Conservation (phyloP, 352 stramenopile species). For the Phytophthora sp. region DNA sequence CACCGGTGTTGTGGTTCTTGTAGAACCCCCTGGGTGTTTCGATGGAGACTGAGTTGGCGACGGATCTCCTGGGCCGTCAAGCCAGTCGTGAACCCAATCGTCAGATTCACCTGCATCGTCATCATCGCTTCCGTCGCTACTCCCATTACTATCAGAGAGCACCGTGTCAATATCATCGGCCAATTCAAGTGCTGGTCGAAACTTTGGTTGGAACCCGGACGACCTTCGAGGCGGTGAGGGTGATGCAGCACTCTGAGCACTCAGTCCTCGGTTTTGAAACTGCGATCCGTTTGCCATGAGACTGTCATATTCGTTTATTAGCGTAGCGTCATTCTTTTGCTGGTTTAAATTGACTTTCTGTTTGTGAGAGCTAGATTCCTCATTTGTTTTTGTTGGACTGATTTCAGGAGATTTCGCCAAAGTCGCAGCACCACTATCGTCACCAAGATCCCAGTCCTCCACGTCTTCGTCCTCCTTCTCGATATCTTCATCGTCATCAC, state of each 20-base stretch:
- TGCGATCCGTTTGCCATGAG: background rate
- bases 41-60: background rate
- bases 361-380: background rate
- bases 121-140: conserved; percentile 34
- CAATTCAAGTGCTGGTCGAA: conserved; percentile 38
- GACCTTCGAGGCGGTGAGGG: conserved; percentile 6
- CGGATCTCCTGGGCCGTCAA: conserved; percentile 24
- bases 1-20: conserved; percentile 6
- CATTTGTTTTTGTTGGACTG: background rate
- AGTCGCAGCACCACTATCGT: conserved; percentile 1
- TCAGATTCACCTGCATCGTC: conserved; percentile 36
- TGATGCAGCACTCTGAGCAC: background rate
- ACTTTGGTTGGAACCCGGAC: conserved; percentile 32
- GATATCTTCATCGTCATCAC: conserved; percentile 49
- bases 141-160: conserved; percentile 21
- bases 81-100: conserved; percentile 65
- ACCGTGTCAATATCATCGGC: conserved; percentile 42
- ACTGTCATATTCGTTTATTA: no score
- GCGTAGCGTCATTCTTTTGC: background rate
- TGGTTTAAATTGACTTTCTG: background rate
- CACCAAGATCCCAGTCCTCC: conserved; percentile 43
- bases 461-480: conserved; percentile 48
- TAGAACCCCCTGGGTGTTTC: conserved; percentile 3
- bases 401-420: background rate
- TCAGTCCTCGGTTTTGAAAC: background rate